Conservation (phyloP, 2,329 filamentous ascomycete species). For the Fusarium sp. region DNA sequence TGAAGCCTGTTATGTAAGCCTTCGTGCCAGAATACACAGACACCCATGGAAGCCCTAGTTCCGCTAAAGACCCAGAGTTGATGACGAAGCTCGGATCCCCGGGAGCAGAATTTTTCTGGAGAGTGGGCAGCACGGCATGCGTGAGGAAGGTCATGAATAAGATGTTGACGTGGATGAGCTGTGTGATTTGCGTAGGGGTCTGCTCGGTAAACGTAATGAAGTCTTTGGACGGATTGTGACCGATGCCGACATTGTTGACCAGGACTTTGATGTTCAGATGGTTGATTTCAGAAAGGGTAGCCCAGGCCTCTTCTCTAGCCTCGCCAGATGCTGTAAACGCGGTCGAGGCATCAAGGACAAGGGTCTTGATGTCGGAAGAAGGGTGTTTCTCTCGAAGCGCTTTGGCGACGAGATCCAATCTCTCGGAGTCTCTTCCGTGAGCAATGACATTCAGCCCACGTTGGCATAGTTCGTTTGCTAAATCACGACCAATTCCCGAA, state of each 20-base stretch:
- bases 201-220: conserved; percentile 10
- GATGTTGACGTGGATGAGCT: conserved; percentile 17
- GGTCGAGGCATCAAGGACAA: conserved; percentile 7
- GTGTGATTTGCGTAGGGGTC: conserved; percentile 3
- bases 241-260: conserved; percentile 12
- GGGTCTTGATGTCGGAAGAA: not conserved
- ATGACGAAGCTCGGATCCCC: conserved; percentile 6
- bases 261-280: conserved; percentile 6
- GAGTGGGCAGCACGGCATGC: not conserved
- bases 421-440: not conserved
- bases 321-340: conserved; percentile 5
- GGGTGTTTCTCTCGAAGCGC: conserved; percentile 1
- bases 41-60: conserved; percentile 13
- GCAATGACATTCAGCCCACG: conserved; percentile 8
- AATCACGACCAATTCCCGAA: conserved; percentile 1
- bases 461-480: conserved; percentile 6
- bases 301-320: not conserved
- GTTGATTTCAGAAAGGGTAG: not conserved
- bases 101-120: not conserved
- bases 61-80: conserved; percentile 14
- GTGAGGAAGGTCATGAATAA: conserved; percentile 14
- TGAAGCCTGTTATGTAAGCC: conserved; percentile 14
- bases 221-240: conserved; percentile 3
- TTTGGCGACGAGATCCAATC: not conserved
- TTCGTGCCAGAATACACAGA: conserved; percentile 11